Evolutionary conservation across 257 asterid species (phyloP).

Genomic region (Perilla frutescens): DNA sequence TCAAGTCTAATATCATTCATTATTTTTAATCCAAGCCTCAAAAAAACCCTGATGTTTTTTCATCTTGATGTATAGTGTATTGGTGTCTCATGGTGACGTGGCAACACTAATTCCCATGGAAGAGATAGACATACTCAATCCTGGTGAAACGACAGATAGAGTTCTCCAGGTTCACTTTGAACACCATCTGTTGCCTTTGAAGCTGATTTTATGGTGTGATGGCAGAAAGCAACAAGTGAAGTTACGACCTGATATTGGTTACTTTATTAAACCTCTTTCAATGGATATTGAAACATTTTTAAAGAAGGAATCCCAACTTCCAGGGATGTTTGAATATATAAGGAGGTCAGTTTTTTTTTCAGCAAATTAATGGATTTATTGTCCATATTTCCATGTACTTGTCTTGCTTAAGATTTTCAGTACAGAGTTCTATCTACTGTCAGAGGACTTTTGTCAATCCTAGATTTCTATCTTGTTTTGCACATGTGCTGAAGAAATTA

Average conservation of each 20-base stretch:
- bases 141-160: conserved; percentile 62
- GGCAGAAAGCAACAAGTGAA: conserved; percentile 72
- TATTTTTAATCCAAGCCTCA: conserved; percentile 27
- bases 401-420: conserved; percentile 2
- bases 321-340: conserved; percentile 86
- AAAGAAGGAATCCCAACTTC: conserved; percentile 80
- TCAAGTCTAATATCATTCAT: conserved; percentile 2
- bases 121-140: conserved; percentile 66
- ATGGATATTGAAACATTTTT: conserved; percentile 71
- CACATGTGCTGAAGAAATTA: background rate
- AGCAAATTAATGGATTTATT: conserved; percentile 9
- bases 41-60: conserved; percentile 29
- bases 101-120: conserved; percentile 71
- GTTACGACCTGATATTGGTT: conserved; percentile 93
- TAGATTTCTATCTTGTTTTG: conserved; percentile 14
- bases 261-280: conserved; percentile 84
- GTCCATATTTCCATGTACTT: conserved; percentile 18
- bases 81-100: conserved; percentile 52
- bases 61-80: conserved; percentile 53
- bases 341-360: conserved; percentile 69
- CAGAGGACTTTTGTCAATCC: background rate
- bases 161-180: conserved; percentile 79
- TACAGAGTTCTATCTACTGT: background rate
- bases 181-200: conserved; percentile 93
- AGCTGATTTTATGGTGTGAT: conserved; percentile 70